Base-by-base conservation (phyloP, 257 asterid genomes). In the Cynanchum wilfordii region DNA sequence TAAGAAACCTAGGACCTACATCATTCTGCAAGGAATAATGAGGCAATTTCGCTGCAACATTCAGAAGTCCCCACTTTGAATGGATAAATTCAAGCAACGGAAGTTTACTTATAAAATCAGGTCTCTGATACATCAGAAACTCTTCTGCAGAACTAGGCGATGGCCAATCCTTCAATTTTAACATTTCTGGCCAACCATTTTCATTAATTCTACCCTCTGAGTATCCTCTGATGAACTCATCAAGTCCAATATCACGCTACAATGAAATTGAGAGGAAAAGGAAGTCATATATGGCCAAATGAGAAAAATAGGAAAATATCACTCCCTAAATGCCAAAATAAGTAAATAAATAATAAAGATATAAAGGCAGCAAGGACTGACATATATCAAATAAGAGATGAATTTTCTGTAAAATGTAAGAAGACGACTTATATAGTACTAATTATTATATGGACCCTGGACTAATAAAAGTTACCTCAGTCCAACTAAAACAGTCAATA, bases 91-190 rank as follows among this genome's bases (percentile, higher is more conserved):
- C 99, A 59, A 95, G 90, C 83, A 95, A 81, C 47, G 99, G 99
- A 78, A 95, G 87, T 80, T 87, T 90, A 79, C 88, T 90, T 75
- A 95, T 87, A 71, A 95, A 90, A 68, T 90, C 99, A 76, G 99
- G 96, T 81, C 98, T 90, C 85, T 90, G 96, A 75, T 87, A 95
- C 82, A 95, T 80, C 79, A 95, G 77, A 83, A 95, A 90, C 84
- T 95, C 99, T 84, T 95, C 99, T 42, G 98, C 82, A 71, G 96
- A 87, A 84, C 91, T 78, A 58, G 96, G 97, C 42, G 98, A 87
- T 70, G 99, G 99, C 99, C 99, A 95, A 79, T 92, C 98, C 87
- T 95, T 90, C 85, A 95, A 83, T 82, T 90, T 95, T 72, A 95
- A 82, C 77, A 90, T 74, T 79, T 92, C 90, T 65, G 82, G 85